A percentile compares a stretch with the other conserved stretches of the same genome.
Conservation (phyloP, 2,329 filamentous ascomycete species). For the Beauveria pseudobassiana region DNA sequence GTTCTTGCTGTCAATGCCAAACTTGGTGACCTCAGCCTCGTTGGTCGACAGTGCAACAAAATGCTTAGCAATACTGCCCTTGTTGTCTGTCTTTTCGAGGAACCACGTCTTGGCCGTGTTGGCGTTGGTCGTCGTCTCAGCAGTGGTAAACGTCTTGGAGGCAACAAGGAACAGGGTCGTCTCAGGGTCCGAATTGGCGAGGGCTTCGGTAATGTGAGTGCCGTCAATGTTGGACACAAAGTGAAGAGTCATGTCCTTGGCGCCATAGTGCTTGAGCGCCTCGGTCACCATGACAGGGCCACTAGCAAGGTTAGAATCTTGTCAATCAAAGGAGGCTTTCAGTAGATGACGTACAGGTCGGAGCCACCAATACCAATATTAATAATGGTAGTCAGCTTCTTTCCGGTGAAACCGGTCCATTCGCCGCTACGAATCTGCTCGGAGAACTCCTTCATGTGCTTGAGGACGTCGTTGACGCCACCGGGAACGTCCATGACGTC, state of each 20-base stretch:
- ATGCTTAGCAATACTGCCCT: conserved; percentile 93
- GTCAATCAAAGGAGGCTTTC: conserved; percentile 18
- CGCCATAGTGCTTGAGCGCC: conserved; percentile 89
- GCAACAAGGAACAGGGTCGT: conserved; percentile 98
- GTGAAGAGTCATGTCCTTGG: conserved; percentile 79
- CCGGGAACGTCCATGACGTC: conserved; percentile 87
- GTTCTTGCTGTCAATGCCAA: conserved; percentile 97
- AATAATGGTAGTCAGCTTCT: conserved; percentile 93
- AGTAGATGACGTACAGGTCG: conserved; percentile 68
- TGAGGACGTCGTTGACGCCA: conserved; percentile 80
- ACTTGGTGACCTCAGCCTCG: conserved; percentile 90
- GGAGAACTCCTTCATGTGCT: conserved; percentile 98
- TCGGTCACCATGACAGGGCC: conserved; percentile 99
- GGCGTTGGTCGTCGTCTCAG: conserved; percentile 94
- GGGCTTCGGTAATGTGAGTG: conserved; percentile 92
- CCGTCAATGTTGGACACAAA: conserved; percentile 99
- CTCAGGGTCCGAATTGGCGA: conserved; percentile 83
- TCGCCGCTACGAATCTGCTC: conserved; percentile 88
- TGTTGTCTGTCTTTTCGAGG: conserved; percentile 66
- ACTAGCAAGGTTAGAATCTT: conserved; percentile 36
- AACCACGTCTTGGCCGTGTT: conserved; percentile 98
- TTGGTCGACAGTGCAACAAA: conserved; percentile 98
- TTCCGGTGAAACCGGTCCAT: conserved; percentile 96
- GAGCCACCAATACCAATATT: conserved; percentile 98
- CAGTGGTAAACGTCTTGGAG: conserved; percentile 98